Conservation (phyloP, 1,284 basidiomycete genomes). For the Phellopilus nigrolimitatus region DNA sequence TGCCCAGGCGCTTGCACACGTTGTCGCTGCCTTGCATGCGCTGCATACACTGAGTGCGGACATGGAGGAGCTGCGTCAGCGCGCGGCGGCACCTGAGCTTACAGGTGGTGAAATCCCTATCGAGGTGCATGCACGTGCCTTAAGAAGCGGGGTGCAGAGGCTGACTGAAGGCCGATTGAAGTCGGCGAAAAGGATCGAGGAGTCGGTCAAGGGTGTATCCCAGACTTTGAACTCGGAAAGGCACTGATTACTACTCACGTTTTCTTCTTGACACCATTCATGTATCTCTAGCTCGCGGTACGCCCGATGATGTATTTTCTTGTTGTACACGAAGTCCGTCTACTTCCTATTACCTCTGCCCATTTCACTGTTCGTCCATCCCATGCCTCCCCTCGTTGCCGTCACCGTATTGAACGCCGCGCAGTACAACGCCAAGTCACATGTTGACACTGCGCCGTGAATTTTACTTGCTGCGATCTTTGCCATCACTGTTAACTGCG, state of each 20-base stretch:
- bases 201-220: constrained; percentile 30
- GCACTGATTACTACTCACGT: too few species aligned
- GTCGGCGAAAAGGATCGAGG: constrained; percentile 33
- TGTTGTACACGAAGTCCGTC: too few species aligned
- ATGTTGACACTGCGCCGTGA: background rate
- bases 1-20: constrained; percentile 54
- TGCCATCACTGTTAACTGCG: constrained; percentile 1
- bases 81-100: constrained; percentile 60
- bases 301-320: too few species aligned
- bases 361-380: constrained; percentile 8
- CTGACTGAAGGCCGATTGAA: constrained; percentile 50
- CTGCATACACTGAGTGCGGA: constrained; percentile 60
- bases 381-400: constrained; percentile 7
- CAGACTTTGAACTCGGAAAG: too few species aligned
- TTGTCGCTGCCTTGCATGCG: constrained; percentile 55
- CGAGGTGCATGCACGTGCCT: constrained; percentile 68
- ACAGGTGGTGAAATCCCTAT: constrained; percentile 53
- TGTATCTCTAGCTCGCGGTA: too few species aligned
- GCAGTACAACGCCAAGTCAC: background rate
- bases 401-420: constrained; percentile 1
- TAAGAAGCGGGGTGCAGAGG: constrained; percentile 56
- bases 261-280: too few species aligned
- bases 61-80: constrained; percentile 66
- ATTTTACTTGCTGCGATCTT: constrained; percentile 1
- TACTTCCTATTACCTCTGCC: too few species aligned